Percentiles rank a stretch among this genome's conserved stretches.
Evolutionary conservation across 177 flowering plant species (phyloP).

Genomic region (Telopea speciosissima): DNA sequence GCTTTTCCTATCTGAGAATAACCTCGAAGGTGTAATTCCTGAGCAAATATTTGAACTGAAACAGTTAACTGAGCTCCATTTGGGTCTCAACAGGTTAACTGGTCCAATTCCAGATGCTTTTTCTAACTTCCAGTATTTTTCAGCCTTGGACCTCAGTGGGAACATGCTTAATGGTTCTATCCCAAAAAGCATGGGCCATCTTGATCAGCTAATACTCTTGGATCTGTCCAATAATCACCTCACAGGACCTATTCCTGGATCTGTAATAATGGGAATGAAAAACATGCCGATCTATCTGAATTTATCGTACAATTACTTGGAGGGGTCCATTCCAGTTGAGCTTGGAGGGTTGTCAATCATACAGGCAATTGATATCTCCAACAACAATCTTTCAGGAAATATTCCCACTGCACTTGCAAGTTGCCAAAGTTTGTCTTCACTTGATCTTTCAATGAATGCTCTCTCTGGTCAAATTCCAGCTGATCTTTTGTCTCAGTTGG

Average conservation of each 20-base stretch:
- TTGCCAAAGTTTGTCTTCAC: slow-evolving; percentile 49
- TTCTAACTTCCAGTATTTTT: slow-evolving; percentile 50
- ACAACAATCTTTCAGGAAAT: slow-evolving; percentile 58
- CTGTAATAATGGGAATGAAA: slow-evolving; percentile 40
- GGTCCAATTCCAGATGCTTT: slow-evolving; percentile 56
- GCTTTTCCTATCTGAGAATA: slow-evolving; percentile 41
- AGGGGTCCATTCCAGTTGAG: slow-evolving; percentile 53
- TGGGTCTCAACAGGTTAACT: slow-evolving; percentile 41
- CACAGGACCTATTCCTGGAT: slow-evolving; percentile 50
- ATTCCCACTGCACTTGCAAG: slow-evolving; percentile 44
- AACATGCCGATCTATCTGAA: slow-evolving; percentile 45
- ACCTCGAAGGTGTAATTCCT: slow-evolving; percentile 57
- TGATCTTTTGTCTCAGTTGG: slow-evolving; percentile 26
- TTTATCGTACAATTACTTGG: slow-evolving; percentile 54
- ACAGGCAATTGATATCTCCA: slow-evolving; percentile 65
- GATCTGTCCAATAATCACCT: slow-evolving; percentile 72
- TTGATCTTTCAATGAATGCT: slow-evolving; percentile 63
- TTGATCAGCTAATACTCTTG: slow-evolving; percentile 32
- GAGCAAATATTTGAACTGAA: slow-evolving; percentile 42
- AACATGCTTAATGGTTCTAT: slow-evolving; percentile 64
- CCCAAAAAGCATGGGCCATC: slow-evolving; percentile 42
- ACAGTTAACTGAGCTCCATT: slow-evolving; percentile 35
- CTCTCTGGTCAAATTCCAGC: slow-evolving; percentile 44
- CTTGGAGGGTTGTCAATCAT: slow-evolving; percentile 58
- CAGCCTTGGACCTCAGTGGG: slow-evolving; percentile 47